Conservation (phyloP, 345 rosid genomes). For the Hypericum perforatum region DNA sequence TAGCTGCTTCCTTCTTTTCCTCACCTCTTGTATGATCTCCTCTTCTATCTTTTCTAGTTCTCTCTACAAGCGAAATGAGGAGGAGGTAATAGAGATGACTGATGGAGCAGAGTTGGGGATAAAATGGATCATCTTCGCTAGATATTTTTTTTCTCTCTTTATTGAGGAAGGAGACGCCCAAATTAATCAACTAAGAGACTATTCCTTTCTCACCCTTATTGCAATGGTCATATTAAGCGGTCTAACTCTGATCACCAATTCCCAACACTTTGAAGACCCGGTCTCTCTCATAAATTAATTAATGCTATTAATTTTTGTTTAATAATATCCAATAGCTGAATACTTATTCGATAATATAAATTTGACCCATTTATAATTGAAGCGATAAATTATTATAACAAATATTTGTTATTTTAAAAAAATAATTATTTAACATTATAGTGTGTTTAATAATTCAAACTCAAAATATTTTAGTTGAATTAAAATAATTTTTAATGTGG, state of each 20-base stretch:
- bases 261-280: slow-evolving; percentile 21
- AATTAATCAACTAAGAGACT: slow-evolving; percentile 13
- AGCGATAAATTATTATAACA: too few relatives aligned
- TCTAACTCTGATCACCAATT: slow-evolving; percentile 20
- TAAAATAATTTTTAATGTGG: too few relatives aligned
- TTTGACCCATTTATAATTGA: too few relatives aligned
- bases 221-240: slow-evolving; percentile 29
- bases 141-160: slow-evolving; percentile 7
- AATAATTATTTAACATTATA: too few relatives aligned
- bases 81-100: neutral
- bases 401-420: too few relatives aligned
- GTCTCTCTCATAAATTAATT: slow-evolving; percentile 19
- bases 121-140: too few relatives aligned
- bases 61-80: neutral
- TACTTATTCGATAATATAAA: neutral
- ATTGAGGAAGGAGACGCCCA: slow-evolving; percentile 4
- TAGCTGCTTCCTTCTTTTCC: too few relatives aligned
- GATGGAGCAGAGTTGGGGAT: too few relatives aligned
- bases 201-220: slow-evolving; percentile 11
- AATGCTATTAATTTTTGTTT: neutral
- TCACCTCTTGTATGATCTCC: too few relatives aligned
- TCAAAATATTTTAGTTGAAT: too few relatives aligned
- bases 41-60: neutral
- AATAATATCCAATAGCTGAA: neutral
- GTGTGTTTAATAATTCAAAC: too few relatives aligned